Evolutionary conservation across 164 flowering plant species (phyloP).

Genomic region (Sedum album): DNA sequence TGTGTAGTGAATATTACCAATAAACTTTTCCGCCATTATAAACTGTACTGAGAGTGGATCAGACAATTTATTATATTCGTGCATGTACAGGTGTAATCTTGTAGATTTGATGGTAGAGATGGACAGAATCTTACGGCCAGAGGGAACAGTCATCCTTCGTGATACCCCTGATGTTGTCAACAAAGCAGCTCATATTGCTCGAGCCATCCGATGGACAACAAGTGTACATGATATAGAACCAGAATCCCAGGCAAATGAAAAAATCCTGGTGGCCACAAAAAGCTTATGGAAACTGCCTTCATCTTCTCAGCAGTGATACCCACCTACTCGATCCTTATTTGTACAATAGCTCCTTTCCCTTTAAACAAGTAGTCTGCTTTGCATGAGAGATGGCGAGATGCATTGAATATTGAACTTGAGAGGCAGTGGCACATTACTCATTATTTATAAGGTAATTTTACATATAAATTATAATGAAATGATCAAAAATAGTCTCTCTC

Average conservation of each 20-base stretch:
- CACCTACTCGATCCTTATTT: background rate
- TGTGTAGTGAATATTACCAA: too few relatives aligned
- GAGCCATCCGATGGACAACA: constrained; percentile 62
- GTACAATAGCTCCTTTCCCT: background rate
- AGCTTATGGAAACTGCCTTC: constrained; percentile 48
- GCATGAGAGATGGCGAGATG: too few relatives aligned
- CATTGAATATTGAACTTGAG: too few relatives aligned
- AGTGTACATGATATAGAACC: constrained; percentile 62
- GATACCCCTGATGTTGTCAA: constrained; percentile 76
- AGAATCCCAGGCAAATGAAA: constrained; percentile 64
- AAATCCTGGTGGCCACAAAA: constrained; percentile 78
- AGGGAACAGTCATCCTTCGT: constrained; percentile 75
- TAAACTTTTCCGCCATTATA: too few relatives aligned
- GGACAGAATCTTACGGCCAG: constrained; percentile 84
- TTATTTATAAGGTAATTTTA: too few relatives aligned
- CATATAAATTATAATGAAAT: too few relatives aligned
- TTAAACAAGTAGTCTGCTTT: background rate
- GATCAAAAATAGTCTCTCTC: too few relatives aligned
- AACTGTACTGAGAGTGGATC: too few relatives aligned
- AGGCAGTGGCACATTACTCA: too few relatives aligned
- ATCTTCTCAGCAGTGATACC: background rate
- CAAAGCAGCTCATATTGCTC: constrained; percentile 56
- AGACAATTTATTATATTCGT: too few relatives aligned
- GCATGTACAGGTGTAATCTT: constrained; percentile 68
- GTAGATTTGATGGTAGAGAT: constrained; percentile 91